Evolutionary conservation across 1,284 basidiomycete genomes (phyloP), one percentile per base, ranked within the genome.

Genomic region (Cryptococcus deneoformans): DNA sequence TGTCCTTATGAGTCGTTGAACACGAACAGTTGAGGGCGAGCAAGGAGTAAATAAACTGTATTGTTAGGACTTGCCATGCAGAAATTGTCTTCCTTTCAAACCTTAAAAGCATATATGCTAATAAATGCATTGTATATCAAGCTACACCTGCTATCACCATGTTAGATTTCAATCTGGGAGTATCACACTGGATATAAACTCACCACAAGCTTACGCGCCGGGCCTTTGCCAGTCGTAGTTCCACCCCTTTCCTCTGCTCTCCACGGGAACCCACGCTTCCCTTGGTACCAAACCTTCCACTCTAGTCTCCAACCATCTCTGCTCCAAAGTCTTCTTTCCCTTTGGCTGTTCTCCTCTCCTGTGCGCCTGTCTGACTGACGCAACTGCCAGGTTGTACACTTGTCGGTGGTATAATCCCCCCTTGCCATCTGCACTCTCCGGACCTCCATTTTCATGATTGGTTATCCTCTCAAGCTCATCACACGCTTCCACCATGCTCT

Each of bases 251-350:
- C 66, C 72, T 57, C 66, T 69, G 37, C 69, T 77, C 64, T 79
- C 78, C 16, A 65, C 66, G 5, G 78, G 77, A 10, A 79, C 69
- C 69, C 73, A 72, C 11, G 63, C 59, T 58, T 79, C 77, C 46
- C 78, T 83, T 57, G 92, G 92, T 76, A 94, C 88, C 44, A 94
- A 73, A 0, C 91, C 91, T 55, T 87, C 85, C 66, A 90, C 82
- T 66, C 90, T 83, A 11, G 87, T 84, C 74, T 91, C 89, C 62
- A 87, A 76, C 12, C 85, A 87, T 70, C 83, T 84, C 70, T 83
- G 84, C 77, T 90, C 81, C 35, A 61, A 45, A 6, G 81, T 84
- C 77, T 87, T 78, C 49, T 79, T 82, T 73, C 87, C 88, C 64
- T 83, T 74, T 58, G 46, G 54, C 45, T 60, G 54, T 46, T 61